phyloP scores from a whole-genome alignment of 1,139 yeast genomes.

The Candida sanyaensis region DNA sequence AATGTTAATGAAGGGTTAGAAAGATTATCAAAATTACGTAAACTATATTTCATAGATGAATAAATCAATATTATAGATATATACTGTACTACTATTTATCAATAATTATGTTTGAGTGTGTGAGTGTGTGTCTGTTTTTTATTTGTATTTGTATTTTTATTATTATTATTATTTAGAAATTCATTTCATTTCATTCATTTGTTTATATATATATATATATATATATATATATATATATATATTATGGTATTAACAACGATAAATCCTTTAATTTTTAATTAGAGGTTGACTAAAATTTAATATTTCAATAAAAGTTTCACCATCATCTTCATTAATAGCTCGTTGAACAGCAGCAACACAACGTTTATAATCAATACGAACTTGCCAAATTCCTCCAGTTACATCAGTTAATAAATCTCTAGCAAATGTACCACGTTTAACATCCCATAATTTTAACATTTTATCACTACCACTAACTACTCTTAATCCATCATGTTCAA shows the following conservation, averaged over 20 bases:
- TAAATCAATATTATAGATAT: slow-evolving; percentile 8
- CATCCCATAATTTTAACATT: slow-evolving; percentile 82
- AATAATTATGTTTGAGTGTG: too few species aligned
- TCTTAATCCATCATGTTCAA: slow-evolving; percentile 83
- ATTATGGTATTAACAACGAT: too few species aligned
- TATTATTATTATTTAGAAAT: background rate
- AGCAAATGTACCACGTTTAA: slow-evolving; percentile 72
- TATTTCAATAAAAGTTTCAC: slow-evolving; percentile 73
- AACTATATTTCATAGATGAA: slow-evolving; percentile 32
- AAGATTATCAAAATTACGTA: slow-evolving; percentile 34
- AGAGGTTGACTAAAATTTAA: slow-evolving; percentile 70
- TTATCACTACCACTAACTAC: slow-evolving; percentile 88
- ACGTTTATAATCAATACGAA: slow-evolving; percentile 76
- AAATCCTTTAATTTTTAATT: background rate
- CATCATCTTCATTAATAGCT: slow-evolving; percentile 43
- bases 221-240: too few species aligned
- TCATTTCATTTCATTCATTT: too few species aligned
- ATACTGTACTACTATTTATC: too few species aligned
- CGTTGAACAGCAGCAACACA: slow-evolving; percentile 94
- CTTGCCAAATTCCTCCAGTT: slow-evolving; percentile 93
- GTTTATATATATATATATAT: too few species aligned
- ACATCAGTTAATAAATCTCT: slow-evolving; percentile 76
- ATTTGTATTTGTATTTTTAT: background rate
- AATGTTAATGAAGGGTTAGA: slow-evolving; percentile 38
- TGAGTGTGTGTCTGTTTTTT: too few species aligned